Evolutionary conservation across 768 basidiomycete species (phyloP), one percentile per base, ranked within the genome.

Genomic region (Xerocomellus intermedius): DNA sequence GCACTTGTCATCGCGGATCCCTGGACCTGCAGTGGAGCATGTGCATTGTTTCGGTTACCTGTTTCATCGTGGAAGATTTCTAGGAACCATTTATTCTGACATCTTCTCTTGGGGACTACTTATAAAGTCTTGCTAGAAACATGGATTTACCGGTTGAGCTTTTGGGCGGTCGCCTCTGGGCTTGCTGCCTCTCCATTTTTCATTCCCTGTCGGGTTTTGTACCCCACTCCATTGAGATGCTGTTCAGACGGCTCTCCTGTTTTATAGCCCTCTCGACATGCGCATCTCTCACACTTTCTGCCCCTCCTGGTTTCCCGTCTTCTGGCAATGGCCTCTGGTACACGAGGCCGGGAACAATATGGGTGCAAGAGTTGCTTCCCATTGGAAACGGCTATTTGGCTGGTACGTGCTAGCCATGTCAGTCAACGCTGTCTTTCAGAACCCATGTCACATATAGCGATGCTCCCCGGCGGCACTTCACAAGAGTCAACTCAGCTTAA

Each of bases 241-340:
- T 64, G 38, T 50, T 68, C 46, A 58, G 54, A 46, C 61, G 38
- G 39, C 12, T 71, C 17, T 55, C 55, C 17, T 71, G 63, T 49
- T n/a, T 69, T 32, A 19, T 67, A 28, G 26, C 59, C 16, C 28
- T 58, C 17, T 43, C 67, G 22, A 61, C 60, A 13, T 71, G 67
- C 22, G 36, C 54, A 13, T 60, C 54, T 41, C 46, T 59, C 55
- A 43, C 55, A 5, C 33, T 28, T 38, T 59, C 71, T 32, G 56
- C 66, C 5, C 78, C 78, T 30, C 50, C 67, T 22, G 78, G 75
- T n/a, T 87, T 90, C 62, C 88, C 88, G 0, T 58, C 72, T 4
- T 83, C 85, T 13, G 88, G 88, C n/a, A 89, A 90, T 69, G 87
- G 82, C 7, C 73, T 90, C 28, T 90, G 88, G 88, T 90, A 84